Base-by-base conservation (phyloP, 768 basidiomycete genomes). In the Tylopilus rubrobrunneus region DNA sequence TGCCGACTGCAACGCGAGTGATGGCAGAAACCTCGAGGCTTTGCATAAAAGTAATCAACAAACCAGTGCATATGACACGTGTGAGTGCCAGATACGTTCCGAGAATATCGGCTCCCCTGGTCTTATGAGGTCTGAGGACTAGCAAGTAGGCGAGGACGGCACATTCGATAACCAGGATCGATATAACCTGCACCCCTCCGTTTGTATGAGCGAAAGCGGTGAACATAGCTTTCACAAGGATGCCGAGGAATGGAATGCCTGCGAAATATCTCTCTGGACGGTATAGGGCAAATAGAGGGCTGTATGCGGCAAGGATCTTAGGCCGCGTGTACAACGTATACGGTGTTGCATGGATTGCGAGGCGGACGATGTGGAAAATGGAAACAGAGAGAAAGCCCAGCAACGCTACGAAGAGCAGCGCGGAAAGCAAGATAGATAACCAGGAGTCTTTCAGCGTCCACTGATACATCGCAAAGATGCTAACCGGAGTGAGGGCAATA, bases 361-460 rank as follows among this genome's bases (percentile, higher is more conserved):
- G 65, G 48, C 79, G 78, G 56, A 85, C 57, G 37, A 82, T 74
- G 53, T 75, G 64, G 65, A 82, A 68, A 51, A 76, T 64, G 2
- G 82, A 76, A 58, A 80, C 77, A 23, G 74, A 61, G 40, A 92
- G 72, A 54, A 77, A 63, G 10, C 73, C 70, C 31, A 78, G 43
- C 31, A 89, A 69, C 44, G 68, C 71, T 44, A 89, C 62, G 66
- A 94, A 73, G 11, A 79, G 68, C 53, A 95, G 62, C 55, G 87
- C 86, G 3, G 93, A 89, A 39, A 98, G 76, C 34, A 96, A 74
- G 60, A 85, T 78, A 0, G 92, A 81, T 3, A 96, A 76, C 86
- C 91, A 92, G 0, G 93, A 94, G 70, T 98, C 93, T 54, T 81
- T 74, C 57, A 94, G 75, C 1, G 89, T 90, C 91, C 94, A 98